Evolutionary conservation across 306 rosid genomes (phyloP).

Genomic region (Psophocarpus tetragonolobus): DNA sequence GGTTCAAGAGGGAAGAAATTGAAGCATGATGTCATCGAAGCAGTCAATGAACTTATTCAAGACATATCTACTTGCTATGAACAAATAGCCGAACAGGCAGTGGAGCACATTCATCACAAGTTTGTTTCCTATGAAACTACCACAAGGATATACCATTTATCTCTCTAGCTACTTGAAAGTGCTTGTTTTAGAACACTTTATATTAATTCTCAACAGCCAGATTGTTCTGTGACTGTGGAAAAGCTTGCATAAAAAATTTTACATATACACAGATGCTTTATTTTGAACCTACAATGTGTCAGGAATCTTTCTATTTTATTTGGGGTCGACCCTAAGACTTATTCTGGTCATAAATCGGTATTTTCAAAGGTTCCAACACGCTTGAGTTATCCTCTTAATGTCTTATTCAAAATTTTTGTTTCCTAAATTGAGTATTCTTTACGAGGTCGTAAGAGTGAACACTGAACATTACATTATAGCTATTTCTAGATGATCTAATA

Average conservation of each 20-base stretch:
- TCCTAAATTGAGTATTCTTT: constrained; percentile 11
- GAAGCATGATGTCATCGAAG: constrained; percentile 98
- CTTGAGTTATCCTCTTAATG: not conserved
- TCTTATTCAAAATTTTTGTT: constrained; percentile 24
- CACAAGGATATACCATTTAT: constrained; percentile 20
- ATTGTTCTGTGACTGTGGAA: constrained; percentile 12
- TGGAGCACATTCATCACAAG: constrained; percentile 99
- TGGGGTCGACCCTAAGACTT: not conserved
- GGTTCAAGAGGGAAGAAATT: constrained; percentile 75
- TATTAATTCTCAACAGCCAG: constrained; percentile 16
- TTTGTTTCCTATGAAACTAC: constrained; percentile 39
- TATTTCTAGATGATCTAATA: constrained; percentile 2
- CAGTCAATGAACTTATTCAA: constrained; percentile 94
- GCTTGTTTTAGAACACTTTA: constrained; percentile 22
- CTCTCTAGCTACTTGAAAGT: constrained; percentile 8
- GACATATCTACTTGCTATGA: constrained; percentile 91
- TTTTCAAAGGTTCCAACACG: not conserved
- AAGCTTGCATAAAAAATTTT: constrained; percentile 5
- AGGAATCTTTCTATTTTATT: constrained; percentile 15
- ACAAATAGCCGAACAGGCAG: constrained; percentile 97
- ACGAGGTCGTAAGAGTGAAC: not conserved
- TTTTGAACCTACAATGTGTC: not conserved
- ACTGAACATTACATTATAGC: not conserved
- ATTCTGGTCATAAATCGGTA: not conserved
- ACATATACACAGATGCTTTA: not conserved